Conservation (phyloP, 768 basidiomycete species). For the Rhizopogon roseolus region DNA sequence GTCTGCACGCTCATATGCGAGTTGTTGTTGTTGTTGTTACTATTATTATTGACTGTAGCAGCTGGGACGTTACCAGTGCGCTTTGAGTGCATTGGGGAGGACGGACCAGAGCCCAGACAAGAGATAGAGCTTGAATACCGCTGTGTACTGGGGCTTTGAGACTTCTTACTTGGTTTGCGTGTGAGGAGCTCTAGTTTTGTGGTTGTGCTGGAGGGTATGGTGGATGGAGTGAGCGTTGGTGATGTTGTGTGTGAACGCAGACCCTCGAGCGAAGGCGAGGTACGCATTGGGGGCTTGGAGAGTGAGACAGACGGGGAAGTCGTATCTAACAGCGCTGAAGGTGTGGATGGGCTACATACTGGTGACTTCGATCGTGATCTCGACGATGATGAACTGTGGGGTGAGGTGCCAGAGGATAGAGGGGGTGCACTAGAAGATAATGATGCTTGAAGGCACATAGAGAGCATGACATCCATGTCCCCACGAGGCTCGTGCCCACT, state of each 20-base stretch:
- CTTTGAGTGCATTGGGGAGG: neutral
- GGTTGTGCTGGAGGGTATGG: constrained; percentile 31
- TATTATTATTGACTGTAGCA: neutral
- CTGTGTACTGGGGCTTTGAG: neutral
- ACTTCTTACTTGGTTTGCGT: neutral
- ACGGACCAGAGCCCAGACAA: neutral
- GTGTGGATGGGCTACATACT: constrained; percentile 24
- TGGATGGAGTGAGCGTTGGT: constrained; percentile 36
- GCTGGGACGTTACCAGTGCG: neutral
- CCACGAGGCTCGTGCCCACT: constrained; percentile 61
- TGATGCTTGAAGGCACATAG: constrained; percentile 68
- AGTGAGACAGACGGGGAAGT: constrained; percentile 19
- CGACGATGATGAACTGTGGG: constrained; percentile 10
- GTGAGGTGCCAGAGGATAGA: constrained; percentile 4
- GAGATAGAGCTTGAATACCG: neutral
- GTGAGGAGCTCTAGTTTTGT: constrained; percentile 39
- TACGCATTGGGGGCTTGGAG: constrained; percentile 13
- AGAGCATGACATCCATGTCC: constrained; percentile 81
- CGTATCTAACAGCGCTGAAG: neutral
- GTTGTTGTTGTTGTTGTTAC: neutral
- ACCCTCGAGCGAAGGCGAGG: constrained; percentile 14
- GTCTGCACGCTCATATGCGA: no score
- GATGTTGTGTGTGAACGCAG: constrained; percentile 16
- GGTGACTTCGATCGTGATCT: constrained; percentile 15
- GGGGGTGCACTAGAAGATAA: constrained; percentile 25